Evolutionary conservation across 176 grass and related monocot genomes (phyloP).

Genomic region (Oryza officinalis): DNA sequence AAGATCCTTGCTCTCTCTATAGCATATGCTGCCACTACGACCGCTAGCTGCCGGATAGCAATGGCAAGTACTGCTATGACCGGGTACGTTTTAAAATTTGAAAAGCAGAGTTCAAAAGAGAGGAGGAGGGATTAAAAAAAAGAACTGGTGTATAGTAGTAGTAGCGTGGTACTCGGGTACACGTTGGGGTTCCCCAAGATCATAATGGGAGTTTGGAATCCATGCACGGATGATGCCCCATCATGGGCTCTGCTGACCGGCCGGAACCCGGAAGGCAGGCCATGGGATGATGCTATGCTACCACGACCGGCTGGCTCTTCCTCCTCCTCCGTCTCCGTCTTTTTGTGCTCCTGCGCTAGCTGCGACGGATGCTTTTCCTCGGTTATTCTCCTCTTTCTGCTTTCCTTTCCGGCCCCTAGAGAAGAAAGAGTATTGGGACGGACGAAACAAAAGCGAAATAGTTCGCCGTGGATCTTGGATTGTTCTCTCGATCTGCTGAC

Average conservation of each 20-base stretch:
- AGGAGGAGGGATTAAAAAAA: not conserved
- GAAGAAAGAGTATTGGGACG: not conserved
- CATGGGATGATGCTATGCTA: not conserved
- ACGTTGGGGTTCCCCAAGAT: constrained; percentile 31
- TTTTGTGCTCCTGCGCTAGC: not conserved
- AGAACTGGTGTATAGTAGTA: not conserved
- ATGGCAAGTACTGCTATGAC: not conserved
- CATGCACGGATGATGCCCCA: constrained; percentile 23
- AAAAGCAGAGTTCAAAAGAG: not conserved
- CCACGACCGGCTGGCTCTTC: too few relatives aligned
- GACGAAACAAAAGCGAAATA: not conserved
- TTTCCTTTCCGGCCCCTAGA: not conserved
- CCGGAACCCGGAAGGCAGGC: too few relatives aligned
- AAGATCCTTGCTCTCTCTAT: not conserved
- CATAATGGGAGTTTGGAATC: constrained; percentile 28
- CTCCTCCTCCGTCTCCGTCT: not conserved
- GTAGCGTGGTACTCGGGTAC: not conserved
- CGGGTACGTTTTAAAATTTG: not conserved
- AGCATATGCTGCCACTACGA: not conserved
- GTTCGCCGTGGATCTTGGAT: constrained; percentile 28
- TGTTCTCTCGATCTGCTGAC: constrained; percentile 21
- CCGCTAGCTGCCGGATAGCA: not conserved
- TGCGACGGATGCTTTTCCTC: not conserved
- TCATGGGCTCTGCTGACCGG: constrained; percentile 34
- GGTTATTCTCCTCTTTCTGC: not conserved